Conservation (phyloP, 257 asterid species). For the Nicotiana attenuata region DNA sequence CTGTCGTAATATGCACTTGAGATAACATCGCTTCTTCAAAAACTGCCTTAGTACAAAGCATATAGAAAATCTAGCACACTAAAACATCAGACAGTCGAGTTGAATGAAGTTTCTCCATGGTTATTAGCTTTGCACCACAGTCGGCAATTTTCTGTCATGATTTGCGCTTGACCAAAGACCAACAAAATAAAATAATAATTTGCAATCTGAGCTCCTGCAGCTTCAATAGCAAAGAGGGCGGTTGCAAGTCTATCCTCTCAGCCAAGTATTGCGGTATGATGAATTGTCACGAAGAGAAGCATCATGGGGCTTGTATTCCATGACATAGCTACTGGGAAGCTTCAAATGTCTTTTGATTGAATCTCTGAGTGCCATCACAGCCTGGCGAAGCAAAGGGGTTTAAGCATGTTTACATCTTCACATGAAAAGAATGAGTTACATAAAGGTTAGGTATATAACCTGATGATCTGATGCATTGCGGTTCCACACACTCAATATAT, state of each 20-base stretch:
- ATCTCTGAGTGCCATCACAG: slow-evolving; percentile 87
- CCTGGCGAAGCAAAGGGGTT: slow-evolving; percentile 28
- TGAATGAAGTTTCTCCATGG: too few relatives aligned
- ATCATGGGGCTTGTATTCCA: slow-evolving; percentile 95
- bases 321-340: slow-evolving; percentile 78
- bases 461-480: slow-evolving; percentile 88
- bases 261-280: slow-evolving; percentile 87
- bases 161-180: neutral
- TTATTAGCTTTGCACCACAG: too few relatives aligned
- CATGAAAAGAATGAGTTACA: neutral
- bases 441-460: slow-evolving; percentile 30
- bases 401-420: neutral
- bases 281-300: slow-evolving; percentile 91
- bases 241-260: slow-evolving; percentile 53
- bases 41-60: too few relatives aligned
- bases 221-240: neutral
- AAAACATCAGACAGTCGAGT: too few relatives aligned
- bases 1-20: too few relatives aligned
- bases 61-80: too few relatives aligned
- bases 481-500: slow-evolving; percentile 91
- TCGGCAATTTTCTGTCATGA: neutral
- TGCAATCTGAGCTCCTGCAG: neutral
- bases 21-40: too few relatives aligned
- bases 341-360: slow-evolving; percentile 79
- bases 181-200: neutral